phyloP scores from a whole-genome alignment of 768 basidiomycete genomes.

The Mycena leptocephala region DNA sequence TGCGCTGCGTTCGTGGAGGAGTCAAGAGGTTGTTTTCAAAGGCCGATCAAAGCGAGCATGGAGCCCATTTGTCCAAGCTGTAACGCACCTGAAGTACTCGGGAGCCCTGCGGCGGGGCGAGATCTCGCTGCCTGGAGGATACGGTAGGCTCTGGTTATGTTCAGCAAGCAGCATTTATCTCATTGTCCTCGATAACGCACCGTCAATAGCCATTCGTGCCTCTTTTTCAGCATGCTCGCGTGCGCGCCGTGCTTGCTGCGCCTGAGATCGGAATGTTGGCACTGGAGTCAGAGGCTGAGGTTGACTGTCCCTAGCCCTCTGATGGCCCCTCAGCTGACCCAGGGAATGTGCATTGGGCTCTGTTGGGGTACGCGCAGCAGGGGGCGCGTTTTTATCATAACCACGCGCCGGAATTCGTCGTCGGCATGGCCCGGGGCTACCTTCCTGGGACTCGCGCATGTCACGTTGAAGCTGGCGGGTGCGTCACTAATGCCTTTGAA shows the following conservation, averaged over 20 bases:
- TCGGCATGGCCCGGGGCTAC: background rate
- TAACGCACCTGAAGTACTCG: no score
- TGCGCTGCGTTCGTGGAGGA: no score
- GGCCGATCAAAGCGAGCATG: no score
- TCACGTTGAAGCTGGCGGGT: background rate
- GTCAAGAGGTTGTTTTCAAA: no score
- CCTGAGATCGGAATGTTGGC: no score
- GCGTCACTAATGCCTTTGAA: background rate
- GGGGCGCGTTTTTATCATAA: background rate
- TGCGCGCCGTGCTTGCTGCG: background rate
- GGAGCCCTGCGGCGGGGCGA: background rate
- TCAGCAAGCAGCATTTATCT: no score
- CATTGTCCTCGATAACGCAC: background rate
- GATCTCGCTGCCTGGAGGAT: background rate
- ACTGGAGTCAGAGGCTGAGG: no score
- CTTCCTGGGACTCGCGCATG: background rate
- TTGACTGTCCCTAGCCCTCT: background rate
- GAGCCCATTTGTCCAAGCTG: no score
- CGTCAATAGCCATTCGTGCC: slow-evolving; percentile 1
- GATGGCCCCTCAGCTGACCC: background rate
- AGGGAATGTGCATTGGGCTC: background rate
- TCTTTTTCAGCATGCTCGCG: background rate
- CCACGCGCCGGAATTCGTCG: background rate
- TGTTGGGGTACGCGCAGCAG: background rate
- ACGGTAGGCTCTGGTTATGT: no score